phyloP scores from a whole-genome alignment of 1,284 basidiomycete genomes.

The Phlebopus sp. region DNA sequence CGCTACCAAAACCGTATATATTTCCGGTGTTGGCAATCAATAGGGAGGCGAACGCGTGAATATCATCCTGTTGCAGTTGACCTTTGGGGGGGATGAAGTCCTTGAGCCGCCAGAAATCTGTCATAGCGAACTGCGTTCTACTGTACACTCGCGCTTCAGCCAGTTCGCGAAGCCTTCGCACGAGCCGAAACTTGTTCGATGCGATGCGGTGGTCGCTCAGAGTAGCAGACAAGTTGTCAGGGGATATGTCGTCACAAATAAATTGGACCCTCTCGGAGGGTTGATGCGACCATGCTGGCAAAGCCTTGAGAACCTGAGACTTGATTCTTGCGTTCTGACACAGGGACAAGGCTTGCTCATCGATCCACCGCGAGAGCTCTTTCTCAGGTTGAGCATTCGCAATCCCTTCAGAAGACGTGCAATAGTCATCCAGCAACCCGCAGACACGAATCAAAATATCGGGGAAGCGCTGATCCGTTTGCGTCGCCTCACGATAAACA shows the following conservation, averaged over 20 bases:
- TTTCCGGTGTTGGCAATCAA: conserved; percentile 58
- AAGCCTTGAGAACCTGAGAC: conserved; percentile 49
- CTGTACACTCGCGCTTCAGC: conserved; percentile 37
- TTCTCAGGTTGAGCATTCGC: conserved; percentile 38
- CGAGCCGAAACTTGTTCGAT: conserved; percentile 75
- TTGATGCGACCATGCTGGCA: conserved; percentile 71
- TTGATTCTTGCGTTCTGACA: conserved; percentile 38
- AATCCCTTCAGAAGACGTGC: conserved; percentile 24
- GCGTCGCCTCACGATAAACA: conserved; percentile 39
- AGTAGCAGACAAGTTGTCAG: conserved; percentile 48
- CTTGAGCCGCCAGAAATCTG: conserved; percentile 82
- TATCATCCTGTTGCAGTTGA: conserved; percentile 59
- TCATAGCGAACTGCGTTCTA: conserved; percentile 47
- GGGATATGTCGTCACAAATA: conserved; percentile 43
- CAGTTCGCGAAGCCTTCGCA: conserved; percentile 55
- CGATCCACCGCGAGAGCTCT: conserved; percentile 62
- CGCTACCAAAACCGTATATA: conserved; percentile 58
- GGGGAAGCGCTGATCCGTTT: conserved; percentile 52
- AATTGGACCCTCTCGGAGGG: conserved; percentile 45
- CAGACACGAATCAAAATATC: conserved; percentile 66
- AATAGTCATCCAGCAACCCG: conserved; percentile 54
- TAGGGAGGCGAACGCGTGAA: conserved; percentile 73
- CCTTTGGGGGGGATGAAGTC: conserved; percentile 58
- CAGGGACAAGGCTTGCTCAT: conserved; percentile 47
- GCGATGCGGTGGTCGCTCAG: conserved; percentile 55